Evolutionary conservation across 208 protist genomes (phyloP), one percentile per base, ranked within the genome.

Genomic region (Leishmania martiniquensis): DNA sequence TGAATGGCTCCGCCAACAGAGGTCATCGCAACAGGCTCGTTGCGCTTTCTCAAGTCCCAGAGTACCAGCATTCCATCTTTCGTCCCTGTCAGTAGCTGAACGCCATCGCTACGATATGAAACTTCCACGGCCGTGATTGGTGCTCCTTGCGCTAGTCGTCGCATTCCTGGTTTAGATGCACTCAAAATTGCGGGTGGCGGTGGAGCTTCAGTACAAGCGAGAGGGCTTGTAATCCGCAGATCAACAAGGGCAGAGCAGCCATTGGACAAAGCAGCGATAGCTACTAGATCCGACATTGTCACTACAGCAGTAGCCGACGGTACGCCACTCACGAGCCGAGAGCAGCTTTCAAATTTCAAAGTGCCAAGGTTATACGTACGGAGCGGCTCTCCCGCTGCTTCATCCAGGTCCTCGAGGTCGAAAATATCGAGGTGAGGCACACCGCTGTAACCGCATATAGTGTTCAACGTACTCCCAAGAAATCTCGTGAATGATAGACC

Each of bases 341-440:
- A 72, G 9, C 17, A 12, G 10, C 37, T 44, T 59, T 57, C 59
- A 57, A 72, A 75, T 62, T 5, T 10, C 12, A 74, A 22, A 34
- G 72, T 25, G 65, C 57, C 34, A 29, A 95, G 66, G 39, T 76
- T 72, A 66, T 90, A 93, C 20, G 80, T 85, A 42, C 84, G 80
- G 15, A 87, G 63, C n/a, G 93, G 85, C 3, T 83, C 82, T 66
- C 88, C 86, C 1, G 73, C 81, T 10, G 63, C 80, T 75, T 96
- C 93, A 54, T 96, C 93, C 22, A 96, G 85, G 3, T 87, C 80
- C 66, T 96, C 90, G 10, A 96, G 71, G 76, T 96, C 93, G 83
- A 95, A 95, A 10, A 96, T 78, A 59, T 96, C 91, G 2, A 93
- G 62, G 10, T 80, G 59, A 4, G 86, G 73, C 2, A 76, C 63